Percentiles rank a stretch among this genome's conserved stretches.
Conservation (phyloP, 495 filamentous ascomycete genomes). For the Tuber indicum region DNA sequence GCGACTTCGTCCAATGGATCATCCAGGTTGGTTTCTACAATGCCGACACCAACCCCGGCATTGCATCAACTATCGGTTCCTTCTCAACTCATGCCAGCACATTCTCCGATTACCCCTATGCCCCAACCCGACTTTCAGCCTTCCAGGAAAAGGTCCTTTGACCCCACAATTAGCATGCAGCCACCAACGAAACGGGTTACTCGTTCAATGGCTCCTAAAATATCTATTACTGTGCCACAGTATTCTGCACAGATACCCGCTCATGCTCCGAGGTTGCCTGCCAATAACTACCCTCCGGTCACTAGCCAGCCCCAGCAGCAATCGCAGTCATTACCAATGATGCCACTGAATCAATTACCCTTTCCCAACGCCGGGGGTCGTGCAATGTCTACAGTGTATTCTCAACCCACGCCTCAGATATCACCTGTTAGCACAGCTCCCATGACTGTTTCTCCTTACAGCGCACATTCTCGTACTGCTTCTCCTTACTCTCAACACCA, state of each 20-base stretch:
- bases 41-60: conserved; percentile 13
- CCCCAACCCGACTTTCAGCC: conserved; percentile 37
- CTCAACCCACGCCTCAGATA: conserved; percentile 48
- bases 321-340: conserved; percentile 40
- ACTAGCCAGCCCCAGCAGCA: conserved; percentile 43
- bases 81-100: conserved; percentile 30
- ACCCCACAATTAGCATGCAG: conserved; percentile 37
- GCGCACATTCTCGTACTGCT: conserved; percentile 45
- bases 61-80: conserved; percentile 23
- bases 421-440: conserved; percentile 45
- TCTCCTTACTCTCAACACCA: conserved; percentile 51
- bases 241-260: conserved; percentile 31
- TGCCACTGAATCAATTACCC: conserved; percentile 47
- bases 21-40: conserved; percentile 10
- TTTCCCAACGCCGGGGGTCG: conserved; percentile 45
- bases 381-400: conserved; percentile 59
- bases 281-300: conserved; percentile 26
- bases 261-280: conserved; percentile 28
- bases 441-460: conserved; percentile 32
- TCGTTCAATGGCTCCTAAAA: conserved; percentile 38
- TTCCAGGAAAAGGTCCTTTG: conserved; percentile 39
- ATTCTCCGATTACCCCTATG: conserved; percentile 36
- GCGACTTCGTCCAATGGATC: conserved; percentile 24
- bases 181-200: conserved; percentile 39
- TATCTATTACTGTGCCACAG: conserved; percentile 34